Conservation (phyloP, 768 basidiomycete species). For the Lanmaoa rubissima region DNA sequence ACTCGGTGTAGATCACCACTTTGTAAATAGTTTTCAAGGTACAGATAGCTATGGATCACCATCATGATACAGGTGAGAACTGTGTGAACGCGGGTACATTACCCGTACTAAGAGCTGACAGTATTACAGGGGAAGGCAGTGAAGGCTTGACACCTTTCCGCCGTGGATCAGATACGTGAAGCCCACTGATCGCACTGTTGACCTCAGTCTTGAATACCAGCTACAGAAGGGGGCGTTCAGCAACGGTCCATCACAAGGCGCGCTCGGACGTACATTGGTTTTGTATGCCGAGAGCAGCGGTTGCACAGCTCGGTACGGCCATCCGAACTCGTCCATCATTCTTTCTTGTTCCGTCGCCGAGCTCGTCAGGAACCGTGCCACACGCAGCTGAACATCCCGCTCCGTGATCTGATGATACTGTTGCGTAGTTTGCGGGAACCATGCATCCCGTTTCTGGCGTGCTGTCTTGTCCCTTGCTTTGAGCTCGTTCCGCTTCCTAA, state of each 20-base stretch:
- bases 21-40: not conserved
- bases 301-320: slow-evolving; percentile 50
- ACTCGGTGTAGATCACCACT: not conserved
- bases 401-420: slow-evolving; percentile 33
- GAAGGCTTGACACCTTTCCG: not conserved
- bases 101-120: not conserved
- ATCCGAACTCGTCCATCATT: slow-evolving; percentile 48
- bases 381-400: slow-evolving; percentile 47
- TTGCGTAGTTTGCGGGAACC: slow-evolving; percentile 31
- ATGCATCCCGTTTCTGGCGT: slow-evolving; percentile 30
- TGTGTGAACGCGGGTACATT: slow-evolving; percentile 6
- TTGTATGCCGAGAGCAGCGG: slow-evolving; percentile 42
- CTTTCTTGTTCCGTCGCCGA: slow-evolving; percentile 38
- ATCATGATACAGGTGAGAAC: slow-evolving; percentile 24
- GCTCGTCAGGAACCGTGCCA: slow-evolving; percentile 44
- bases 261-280: slow-evolving; percentile 37
- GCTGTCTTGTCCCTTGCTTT: slow-evolving; percentile 18
- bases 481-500: slow-evolving; percentile 8
- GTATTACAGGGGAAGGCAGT: no score
- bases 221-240: slow-evolving; percentile 7
- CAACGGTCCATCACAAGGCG: not conserved
- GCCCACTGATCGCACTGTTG: slow-evolving; percentile 12
- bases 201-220: slow-evolving; percentile 24
- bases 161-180: slow-evolving; percentile 23
- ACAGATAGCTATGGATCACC: not conserved